Evolutionary conservation across 805 yeast genomes (phyloP), one percentile per base, ranked within the genome.

Genomic region (Tetrapisispora pingtungensis): DNA sequence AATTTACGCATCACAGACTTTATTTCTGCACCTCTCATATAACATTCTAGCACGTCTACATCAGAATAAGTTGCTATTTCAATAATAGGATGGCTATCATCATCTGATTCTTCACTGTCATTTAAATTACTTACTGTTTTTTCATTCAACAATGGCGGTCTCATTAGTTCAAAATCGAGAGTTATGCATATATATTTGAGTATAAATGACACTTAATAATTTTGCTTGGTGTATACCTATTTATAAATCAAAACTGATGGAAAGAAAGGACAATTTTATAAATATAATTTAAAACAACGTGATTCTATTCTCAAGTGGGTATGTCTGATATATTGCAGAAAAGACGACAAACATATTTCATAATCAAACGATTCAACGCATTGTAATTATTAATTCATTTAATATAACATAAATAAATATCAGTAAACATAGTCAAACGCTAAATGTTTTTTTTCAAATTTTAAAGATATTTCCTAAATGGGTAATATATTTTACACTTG

Each of bases 1-100:
- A 85, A 80, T 47, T 97, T 72, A 54, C 97, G 77, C 97, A 93
- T 93, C 1, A 61, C 59, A 31, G 62, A 53, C 20, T 56, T 50
- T 10, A 59, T 51, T 46, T 56, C 64, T 35, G 41, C 51, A 42
- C 80, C 85, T 31, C 75, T 70, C 37, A 84, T 74, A 38, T 78
- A 80, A 57, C 80, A 75, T 58, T 81, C 88, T 56, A 61, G 72
- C 7, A 74, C 79, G 42, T 74, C 78, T 1, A 71, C 68, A 52
- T 71, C 71, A 3, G 77, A 69, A 52, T 74, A 74, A 7, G 74
- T 71, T 2, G 77, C 71, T 24, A 69, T 62, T 40, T 62, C 66
- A 10, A 62, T 58, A 2, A 53, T 48, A 7, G 66, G 64, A 7
- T 20, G 33, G 10, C 12, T 20, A 27, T 37, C 33, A 13, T n/a